phyloP scores from a whole-genome alignment of 169 alveolate species.

The Eimeria maxima region DNA sequence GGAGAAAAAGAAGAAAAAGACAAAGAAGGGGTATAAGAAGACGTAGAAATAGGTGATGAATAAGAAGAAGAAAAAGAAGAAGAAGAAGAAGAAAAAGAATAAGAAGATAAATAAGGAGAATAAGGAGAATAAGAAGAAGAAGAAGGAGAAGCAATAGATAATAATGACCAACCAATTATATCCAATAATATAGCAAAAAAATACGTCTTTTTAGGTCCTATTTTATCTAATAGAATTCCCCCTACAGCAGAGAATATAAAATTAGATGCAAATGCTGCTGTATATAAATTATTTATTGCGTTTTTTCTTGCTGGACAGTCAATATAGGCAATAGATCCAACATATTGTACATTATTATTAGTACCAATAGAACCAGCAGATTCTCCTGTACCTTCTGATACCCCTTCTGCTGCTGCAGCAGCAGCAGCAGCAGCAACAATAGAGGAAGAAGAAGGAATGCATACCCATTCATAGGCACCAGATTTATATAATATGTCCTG shows the following conservation, averaged over 20 bases:
- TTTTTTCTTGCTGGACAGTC: slow-evolving; percentile 74
- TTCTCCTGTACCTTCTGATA: too few species aligned
- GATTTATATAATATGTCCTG: slow-evolving; percentile 82
- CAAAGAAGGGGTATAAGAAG: too few species aligned
- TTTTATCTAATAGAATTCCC: slow-evolving; percentile 63
- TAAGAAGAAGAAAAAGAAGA: too few species aligned
- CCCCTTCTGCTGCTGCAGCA: too few species aligned
- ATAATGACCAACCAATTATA: slow-evolving; percentile 70
- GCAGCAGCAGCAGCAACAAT: too few species aligned
- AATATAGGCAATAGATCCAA: slow-evolving; percentile 47
- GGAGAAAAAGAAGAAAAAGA: too few species aligned
- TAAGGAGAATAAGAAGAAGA: too few species aligned
- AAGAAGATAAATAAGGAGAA: too few species aligned
- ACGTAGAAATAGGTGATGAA: too few species aligned
- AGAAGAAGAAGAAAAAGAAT: too few species aligned
- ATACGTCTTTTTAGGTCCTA: slow-evolving; percentile 79
- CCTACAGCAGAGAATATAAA: slow-evolving; percentile 74
- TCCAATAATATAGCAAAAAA: slow-evolving; percentile 52
- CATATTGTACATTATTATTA: not conserved
- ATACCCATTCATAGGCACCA: slow-evolving; percentile 81
- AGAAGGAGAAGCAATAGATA: slow-evolving; percentile 69
- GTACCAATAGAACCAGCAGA: too few species aligned
- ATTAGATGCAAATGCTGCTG: slow-evolving; percentile 69
- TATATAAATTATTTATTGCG: slow-evolving; percentile 73
- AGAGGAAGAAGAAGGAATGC: too few species aligned